A percentile compares a stretch with the other conserved stretches of the same genome.
phyloP scores from a whole-genome alignment of 1,284 basidiomycete genomes.

The Acaromyces ingoldii region DNA sequence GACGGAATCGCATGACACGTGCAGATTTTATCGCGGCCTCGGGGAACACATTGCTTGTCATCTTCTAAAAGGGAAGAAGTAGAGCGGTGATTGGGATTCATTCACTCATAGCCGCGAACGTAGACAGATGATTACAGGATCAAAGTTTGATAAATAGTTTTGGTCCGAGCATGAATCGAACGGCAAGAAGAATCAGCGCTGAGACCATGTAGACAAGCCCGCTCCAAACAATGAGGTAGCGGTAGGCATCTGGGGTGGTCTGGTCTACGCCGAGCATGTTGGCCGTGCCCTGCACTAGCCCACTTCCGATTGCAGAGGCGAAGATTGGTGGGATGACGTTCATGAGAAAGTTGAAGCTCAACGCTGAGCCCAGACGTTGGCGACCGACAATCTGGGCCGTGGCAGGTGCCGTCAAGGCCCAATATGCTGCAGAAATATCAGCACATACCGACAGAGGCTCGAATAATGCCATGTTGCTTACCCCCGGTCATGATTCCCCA shows the following conservation, averaged over 20 bases:
- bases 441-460: too few relatives aligned
- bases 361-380: background rate
- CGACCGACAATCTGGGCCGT: background rate
- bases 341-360: background rate
- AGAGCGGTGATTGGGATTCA: too few relatives aligned
- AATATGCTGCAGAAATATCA: too few relatives aligned
- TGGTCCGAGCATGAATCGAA: background rate
- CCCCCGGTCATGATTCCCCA: background rate
- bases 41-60: background rate
- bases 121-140: too few relatives aligned
- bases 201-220: background rate
- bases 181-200: background rate
- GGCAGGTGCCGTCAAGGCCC: background rate
- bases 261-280: background rate
- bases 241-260: background rate
- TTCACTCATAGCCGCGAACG: too few relatives aligned
- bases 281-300: background rate
- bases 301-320: background rate
- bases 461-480: too few relatives aligned
- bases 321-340: background rate
- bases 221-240: background rate
- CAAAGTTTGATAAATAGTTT: background rate
- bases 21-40: background rate
- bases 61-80: too few relatives aligned
- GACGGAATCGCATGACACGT: background rate